A percentile compares a stretch with the other conserved stretches of the same genome.
phyloP scores from a whole-genome alignment of 1,139 yeast genomes.

The Arxiozyma heterogenica region DNA sequence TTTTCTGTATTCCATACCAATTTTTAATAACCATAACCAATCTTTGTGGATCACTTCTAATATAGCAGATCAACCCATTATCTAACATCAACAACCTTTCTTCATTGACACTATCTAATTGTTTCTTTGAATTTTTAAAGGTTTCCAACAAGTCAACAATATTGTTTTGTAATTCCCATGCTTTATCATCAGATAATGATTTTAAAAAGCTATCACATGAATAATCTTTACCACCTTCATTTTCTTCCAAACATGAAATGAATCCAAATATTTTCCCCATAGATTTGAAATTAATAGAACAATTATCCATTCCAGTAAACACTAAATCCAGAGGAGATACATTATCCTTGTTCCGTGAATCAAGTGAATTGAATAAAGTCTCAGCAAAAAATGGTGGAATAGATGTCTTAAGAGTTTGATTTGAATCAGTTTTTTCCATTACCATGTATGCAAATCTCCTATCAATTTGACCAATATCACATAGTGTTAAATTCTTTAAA shows the following conservation, averaged over 20 bases:
- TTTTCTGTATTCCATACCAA: conserved; percentile 21
- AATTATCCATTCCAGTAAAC: conserved; percentile 23
- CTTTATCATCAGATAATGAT: conserved; percentile 15
- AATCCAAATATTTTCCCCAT: conserved; percentile 20
- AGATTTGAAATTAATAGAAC: conserved; percentile 16
- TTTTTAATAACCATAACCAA: conserved; percentile 21
- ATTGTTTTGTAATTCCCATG: conserved; percentile 22
- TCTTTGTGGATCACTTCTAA: conserved; percentile 14
- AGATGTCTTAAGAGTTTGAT: conserved; percentile 12
- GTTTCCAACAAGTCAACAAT: conserved; percentile 12
- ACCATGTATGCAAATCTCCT: conserved; percentile 17
- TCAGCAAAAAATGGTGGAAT: conserved; percentile 13
- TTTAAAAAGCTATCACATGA: conserved; percentile 14
- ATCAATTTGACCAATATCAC: background rate
- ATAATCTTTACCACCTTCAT: background rate
- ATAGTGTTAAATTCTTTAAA: background rate
- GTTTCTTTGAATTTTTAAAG: conserved; percentile 12
- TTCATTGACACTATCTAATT: conserved; percentile 12
- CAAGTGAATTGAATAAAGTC: background rate
- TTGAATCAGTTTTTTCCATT: conserved; percentile 8
- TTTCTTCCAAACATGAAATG: background rate
- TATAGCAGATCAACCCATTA: conserved; percentile 28
- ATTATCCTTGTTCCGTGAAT: conserved; percentile 1
- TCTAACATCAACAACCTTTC: conserved; percentile 25
- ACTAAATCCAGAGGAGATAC: conserved; percentile 20